Evolutionary conservation across 2,329 filamentous ascomycete genomes (phyloP).

Genomic region (Colletotrichum trifolii): DNA sequence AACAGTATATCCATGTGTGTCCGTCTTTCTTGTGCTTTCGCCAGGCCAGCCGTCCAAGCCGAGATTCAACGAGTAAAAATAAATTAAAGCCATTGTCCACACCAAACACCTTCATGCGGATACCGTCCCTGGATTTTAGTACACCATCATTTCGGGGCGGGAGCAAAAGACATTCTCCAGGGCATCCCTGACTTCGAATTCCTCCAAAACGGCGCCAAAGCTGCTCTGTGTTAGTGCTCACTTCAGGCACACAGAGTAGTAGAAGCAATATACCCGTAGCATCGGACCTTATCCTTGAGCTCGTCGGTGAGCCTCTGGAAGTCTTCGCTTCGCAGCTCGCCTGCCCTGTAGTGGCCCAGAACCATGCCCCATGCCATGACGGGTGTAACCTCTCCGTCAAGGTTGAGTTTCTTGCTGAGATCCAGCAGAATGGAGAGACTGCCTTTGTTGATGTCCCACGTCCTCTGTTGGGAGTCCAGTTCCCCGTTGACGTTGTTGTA

Average conservation of each 20-base stretch:
- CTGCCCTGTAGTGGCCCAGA: conserved; percentile 75
- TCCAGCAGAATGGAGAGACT: conserved; percentile 86
- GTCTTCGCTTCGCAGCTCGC: conserved; percentile 74
- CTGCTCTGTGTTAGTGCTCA: conserved; percentile 47
- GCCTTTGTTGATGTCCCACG: conserved; percentile 81
- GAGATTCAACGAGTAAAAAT: background rate
- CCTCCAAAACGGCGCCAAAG: conserved; percentile 73
- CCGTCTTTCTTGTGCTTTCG: conserved; percentile 2
- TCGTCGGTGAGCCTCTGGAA: conserved; percentile 78
- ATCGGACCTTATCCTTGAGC: conserved; percentile 83
- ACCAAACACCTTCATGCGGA: too few relatives aligned
- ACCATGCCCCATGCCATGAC: conserved; percentile 95
- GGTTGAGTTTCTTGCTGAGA: conserved; percentile 82
- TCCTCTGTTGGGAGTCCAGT: conserved; percentile 70
- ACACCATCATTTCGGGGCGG: conserved; percentile 33
- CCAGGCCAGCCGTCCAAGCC: conserved; percentile 1
- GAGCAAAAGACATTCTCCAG: conserved; percentile 74
- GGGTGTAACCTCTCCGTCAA: conserved; percentile 92
- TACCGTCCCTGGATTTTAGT: conserved; percentile 2
- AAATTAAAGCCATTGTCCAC: background rate
- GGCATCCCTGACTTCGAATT: conserved; percentile 80
- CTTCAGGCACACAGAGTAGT: background rate
- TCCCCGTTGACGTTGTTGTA: conserved; percentile 50
- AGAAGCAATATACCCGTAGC: conserved; percentile 81
- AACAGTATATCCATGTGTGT: conserved; percentile 17